Evolutionary conservation across 129 eudicot genomes (phyloP), one percentile per base, ranked within the genome.

Genomic region (Arctium minus): DNA sequence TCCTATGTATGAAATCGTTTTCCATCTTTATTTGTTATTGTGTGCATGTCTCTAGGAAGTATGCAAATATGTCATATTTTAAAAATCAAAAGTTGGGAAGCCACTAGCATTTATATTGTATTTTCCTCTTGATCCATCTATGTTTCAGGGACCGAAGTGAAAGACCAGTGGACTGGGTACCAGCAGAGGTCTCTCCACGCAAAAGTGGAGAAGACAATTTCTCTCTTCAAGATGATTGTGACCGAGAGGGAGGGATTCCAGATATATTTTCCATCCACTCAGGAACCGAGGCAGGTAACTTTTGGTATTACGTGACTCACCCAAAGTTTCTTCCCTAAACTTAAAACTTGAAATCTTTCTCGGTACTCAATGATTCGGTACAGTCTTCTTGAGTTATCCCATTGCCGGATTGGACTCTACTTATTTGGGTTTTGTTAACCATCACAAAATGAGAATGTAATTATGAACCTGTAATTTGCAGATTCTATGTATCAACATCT

Each of bases 81-180:
- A 31, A 60, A 36, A 72, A 73, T 13, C 50, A 40, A 62, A n/a
- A 74, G 10, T 31, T 65, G 69, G 48, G 40, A 73, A 40, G 11
- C 13, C 68, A 81, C 37, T 67, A 65, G 71, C 39, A 60, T 56
- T 38, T 77, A 6, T 76, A 12, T 48, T 33, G 35, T 42, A 53
- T 53, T 8, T 18, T 13, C 5, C 12, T 12, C 56, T 46, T 67
- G 10, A 38, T 62, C 70, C 8, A n/a, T 50, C 31, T 39, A 11
- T 82, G 64, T 48, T 72, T 78, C 76, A 93, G 99, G 18, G 88
- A 75, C 70, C 89, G 92, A 82, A 48, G 74, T n/a, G 92, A 88
- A 84, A 95, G 99, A 80, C 99, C 97, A 29, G 93, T 82, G 38
- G 99, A 95, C 15, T 93, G 97, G 99, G 97, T 95, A 74, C 99